Evolutionary conservation across 2,329 filamentous ascomycete genomes (phyloP).

Genomic region (Phaeomoniella chlamydospora): DNA sequence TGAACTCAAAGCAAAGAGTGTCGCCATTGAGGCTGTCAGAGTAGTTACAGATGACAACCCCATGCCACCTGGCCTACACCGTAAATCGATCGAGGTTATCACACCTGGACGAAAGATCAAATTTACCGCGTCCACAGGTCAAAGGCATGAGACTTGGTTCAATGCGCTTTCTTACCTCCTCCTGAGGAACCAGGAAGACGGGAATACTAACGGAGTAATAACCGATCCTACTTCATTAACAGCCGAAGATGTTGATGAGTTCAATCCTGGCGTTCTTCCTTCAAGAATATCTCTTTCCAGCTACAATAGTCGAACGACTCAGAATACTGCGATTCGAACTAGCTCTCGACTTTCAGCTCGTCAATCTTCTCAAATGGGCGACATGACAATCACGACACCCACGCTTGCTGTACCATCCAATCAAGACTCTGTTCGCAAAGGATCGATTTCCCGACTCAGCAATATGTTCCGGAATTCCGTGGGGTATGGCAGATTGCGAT

Average conservation of each 20-base stretch:
- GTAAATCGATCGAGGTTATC: conserved; percentile 81
- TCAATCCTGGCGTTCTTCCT: conserved; percentile 53
- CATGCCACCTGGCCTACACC: conserved; percentile 83
- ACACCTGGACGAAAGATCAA: conserved; percentile 81
- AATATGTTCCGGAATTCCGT: conserved; percentile 22
- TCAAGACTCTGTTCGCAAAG: conserved; percentile 13
- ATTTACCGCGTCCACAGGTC: conserved; percentile 85
- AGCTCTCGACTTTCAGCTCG: conserved; percentile 22
- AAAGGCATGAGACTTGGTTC: conserved; percentile 97
- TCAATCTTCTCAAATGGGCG: conserved; percentile 19
- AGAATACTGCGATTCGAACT: conserved; percentile 46
- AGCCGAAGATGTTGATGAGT: conserved; percentile 54
- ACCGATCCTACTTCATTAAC: conserved; percentile 43
- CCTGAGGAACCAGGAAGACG: conserved; percentile 48
- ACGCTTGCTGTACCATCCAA: conserved; percentile 16
- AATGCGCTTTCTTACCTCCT: conserved; percentile 90
- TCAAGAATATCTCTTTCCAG: conserved; percentile 56
- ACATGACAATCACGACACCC: conserved; percentile 17
- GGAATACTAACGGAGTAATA: conserved; percentile 29
- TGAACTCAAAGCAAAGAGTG: conserved; percentile 73
- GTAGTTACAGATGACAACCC: conserved; percentile 92
- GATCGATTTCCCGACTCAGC: conserved; percentile 31
- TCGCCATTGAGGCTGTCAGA: conserved; percentile 81
- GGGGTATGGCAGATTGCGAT: conserved; percentile 1
- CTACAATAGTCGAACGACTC: conserved; percentile 60